phyloP scores from a whole-genome alignment of 1,284 basidiomycete species.

The Singerocomus rubriflavus region DNA sequence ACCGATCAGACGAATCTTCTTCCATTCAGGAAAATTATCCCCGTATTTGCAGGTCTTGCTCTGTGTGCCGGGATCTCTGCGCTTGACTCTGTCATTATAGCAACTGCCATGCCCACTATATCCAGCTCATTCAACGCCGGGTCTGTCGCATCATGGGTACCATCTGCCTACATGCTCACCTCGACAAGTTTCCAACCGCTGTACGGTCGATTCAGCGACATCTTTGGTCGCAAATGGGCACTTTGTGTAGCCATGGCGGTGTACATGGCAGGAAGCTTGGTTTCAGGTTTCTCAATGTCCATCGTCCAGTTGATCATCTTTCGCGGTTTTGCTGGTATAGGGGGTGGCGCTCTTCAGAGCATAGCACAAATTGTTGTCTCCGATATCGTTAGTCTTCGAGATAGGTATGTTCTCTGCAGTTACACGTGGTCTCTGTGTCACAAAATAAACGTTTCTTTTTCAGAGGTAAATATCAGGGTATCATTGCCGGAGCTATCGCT shows the following conservation, averaged over 20 bases:
- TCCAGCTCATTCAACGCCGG: conserved; percentile 67
- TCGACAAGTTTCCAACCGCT: conserved; percentile 63
- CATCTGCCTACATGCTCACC: conserved; percentile 62
- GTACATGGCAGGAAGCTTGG: conserved; percentile 61
- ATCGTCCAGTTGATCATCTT: conserved; percentile 75
- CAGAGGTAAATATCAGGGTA: conserved; percentile 66
- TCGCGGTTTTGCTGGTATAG: conserved; percentile 63
- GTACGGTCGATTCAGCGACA: conserved; percentile 71
- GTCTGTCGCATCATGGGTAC: conserved; percentile 67
- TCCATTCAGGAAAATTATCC: conserved; percentile 62
- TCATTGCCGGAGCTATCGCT: conserved; percentile 53
- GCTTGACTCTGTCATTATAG: conserved; percentile 64
- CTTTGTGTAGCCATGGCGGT: conserved; percentile 58
- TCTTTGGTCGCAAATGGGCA: conserved; percentile 70
- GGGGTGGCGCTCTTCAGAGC: conserved; percentile 66
- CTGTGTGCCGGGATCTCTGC: conserved; percentile 57
- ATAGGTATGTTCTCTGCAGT: conserved; percentile 40
- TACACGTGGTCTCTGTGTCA: neutral
- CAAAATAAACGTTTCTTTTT: neutral
- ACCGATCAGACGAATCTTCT: conserved; percentile 79
- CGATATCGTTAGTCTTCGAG: conserved; percentile 60
- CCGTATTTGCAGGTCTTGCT: conserved; percentile 59
- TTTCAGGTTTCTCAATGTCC: conserved; percentile 56
- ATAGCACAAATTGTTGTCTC: conserved; percentile 65
- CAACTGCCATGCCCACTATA: conserved; percentile 68